Conservation (phyloP, 1,284 basidiomycete genomes). For the Taiwanofungus camphoratus region DNA sequence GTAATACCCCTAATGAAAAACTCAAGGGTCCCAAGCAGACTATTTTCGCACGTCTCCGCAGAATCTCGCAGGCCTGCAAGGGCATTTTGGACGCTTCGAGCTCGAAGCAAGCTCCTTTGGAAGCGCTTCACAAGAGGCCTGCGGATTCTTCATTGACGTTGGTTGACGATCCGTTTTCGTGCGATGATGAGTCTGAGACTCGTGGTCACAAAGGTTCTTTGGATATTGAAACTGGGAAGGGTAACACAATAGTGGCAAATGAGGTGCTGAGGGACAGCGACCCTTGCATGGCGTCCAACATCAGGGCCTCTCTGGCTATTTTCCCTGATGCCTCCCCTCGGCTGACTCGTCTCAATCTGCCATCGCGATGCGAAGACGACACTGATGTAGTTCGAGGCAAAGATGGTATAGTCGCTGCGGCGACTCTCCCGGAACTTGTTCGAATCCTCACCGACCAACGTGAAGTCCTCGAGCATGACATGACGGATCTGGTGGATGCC, state of each 20-base stretch:
- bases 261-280: no score
- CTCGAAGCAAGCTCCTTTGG: not conserved
- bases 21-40: not conserved
- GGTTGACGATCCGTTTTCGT: no score
- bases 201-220: no score
- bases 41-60: conserved; percentile 5
- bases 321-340: conserved; percentile 1
- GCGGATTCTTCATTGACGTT: no score
- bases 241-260: no score
- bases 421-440: conserved; percentile 41
- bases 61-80: not conserved
- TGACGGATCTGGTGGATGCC: conserved; percentile 34
- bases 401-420: conserved; percentile 23
- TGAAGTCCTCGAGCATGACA: conserved; percentile 28
- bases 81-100: not conserved
- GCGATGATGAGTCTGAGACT: no score
- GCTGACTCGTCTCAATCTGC: not conserved
- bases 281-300: no score
- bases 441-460: conserved; percentile 40
- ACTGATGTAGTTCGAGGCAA: conserved; percentile 10
- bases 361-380: conserved; percentile 1
- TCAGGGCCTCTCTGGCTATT: not conserved
- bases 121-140: no score
- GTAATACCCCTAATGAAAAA: not conserved
- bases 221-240: no score